phyloP scores from a whole-genome alignment of 2,329 filamentous ascomycete genomes.

The Sporothrix euskadiensis region DNA sequence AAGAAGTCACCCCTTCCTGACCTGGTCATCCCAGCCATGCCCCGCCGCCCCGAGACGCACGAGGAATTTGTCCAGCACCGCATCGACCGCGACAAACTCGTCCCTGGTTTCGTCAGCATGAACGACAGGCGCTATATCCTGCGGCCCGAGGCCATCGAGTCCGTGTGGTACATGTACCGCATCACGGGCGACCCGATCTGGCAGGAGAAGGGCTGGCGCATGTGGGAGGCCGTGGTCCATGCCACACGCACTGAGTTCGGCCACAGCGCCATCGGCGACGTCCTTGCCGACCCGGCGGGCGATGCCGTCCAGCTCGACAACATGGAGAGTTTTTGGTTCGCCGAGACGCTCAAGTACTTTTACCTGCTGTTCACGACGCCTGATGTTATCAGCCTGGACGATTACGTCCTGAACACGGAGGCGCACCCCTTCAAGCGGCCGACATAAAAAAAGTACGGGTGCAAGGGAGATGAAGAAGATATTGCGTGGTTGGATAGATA shows the following conservation, averaged over 20 bases:
- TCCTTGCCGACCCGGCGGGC: conserved; percentile 46
- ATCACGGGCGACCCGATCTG: conserved; percentile 76
- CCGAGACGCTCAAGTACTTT: conserved; percentile 91
- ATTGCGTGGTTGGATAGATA: neutral
- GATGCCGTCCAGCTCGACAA: conserved; percentile 50
- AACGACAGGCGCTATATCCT: conserved; percentile 58
- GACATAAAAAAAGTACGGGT: conserved; percentile 32
- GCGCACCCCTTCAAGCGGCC: conserved; percentile 59
- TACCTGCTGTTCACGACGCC: conserved; percentile 76
- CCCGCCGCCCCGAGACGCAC: conserved; percentile 51
- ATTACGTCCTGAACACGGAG: conserved; percentile 67
- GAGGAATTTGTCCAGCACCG: conserved; percentile 53
- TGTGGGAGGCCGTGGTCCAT: conserved; percentile 73
- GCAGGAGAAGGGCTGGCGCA: conserved; percentile 81
- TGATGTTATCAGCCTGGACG: conserved; percentile 64
- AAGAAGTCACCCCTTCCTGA: conserved; percentile 28
- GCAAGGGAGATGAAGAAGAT: neutral
- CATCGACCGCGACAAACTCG: conserved; percentile 49
- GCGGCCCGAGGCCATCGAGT: conserved; percentile 83
- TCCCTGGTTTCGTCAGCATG: conserved; percentile 54
- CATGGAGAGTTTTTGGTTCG: conserved; percentile 90
- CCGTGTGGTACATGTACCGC: conserved; percentile 86
- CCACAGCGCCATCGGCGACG: conserved; percentile 69
- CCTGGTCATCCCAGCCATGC: conserved; percentile 39
- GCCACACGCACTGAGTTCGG: conserved; percentile 66